phyloP scores from a whole-genome alignment of 768 basidiomycete species.

The Termitomyces sp. region DNA sequence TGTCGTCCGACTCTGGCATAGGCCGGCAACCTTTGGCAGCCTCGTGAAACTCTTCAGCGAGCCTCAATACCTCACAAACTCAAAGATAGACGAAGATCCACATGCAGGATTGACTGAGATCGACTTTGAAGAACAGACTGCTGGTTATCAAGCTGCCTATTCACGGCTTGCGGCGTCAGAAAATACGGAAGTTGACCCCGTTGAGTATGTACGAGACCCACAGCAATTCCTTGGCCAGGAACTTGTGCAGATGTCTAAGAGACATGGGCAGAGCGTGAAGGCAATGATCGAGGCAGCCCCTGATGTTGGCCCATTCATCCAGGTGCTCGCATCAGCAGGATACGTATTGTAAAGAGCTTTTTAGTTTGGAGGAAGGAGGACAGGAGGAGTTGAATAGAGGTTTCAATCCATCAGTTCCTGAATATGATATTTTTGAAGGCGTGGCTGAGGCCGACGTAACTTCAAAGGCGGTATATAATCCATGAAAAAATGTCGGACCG shows the following conservation, averaged over 20 bases:
- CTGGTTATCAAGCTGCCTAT: conserved; percentile 93
- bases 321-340: conserved; percentile 22
- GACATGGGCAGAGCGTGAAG: conserved; percentile 34
- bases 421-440: no score
- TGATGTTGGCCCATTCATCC: conserved; percentile 28
- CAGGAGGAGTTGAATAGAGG: neutral
- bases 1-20: conserved; percentile 24
- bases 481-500: neutral
- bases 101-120: conserved; percentile 66
- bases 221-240: conserved; percentile 49
- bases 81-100: conserved; percentile 41
- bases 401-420: neutral
- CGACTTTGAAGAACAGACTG: conserved; percentile 87
- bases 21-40: conserved; percentile 67
- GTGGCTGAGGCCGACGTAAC: no score
- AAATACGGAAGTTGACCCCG: conserved; percentile 52
- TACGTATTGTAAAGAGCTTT: conserved; percentile 19
- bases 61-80: conserved; percentile 61
- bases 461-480: no score
- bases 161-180: conserved; percentile 87
- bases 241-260: conserved; percentile 34
- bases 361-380: neutral
- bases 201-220: conserved; percentile 57
- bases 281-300: conserved; percentile 31
- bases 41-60: conserved; percentile 77